Evolutionary conservation across 192 early-diverging fungal species (phyloP), one percentile per base, ranked within the genome.

Genomic region (Umbelopsis sp.): DNA sequence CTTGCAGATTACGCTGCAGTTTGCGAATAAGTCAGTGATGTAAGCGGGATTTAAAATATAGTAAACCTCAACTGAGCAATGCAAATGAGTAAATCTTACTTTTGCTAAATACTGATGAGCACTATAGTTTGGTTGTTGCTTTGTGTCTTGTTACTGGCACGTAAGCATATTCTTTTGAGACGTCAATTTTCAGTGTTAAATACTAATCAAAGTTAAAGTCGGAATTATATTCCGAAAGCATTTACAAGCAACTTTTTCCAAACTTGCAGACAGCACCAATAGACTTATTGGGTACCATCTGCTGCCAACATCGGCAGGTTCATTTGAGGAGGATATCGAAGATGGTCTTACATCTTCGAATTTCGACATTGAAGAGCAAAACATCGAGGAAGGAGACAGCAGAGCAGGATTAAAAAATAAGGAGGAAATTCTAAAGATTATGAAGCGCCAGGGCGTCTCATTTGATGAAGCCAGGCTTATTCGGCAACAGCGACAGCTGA

Each of bases 381-480:
- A 88, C 68, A 24, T 88, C 12, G 67, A 73, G 20, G 82, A 80
- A 29, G 80, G 85, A 59, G 84, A 83, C 69, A 77, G 49, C 14
- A 72, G 87, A 45, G 74, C 82, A 0, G 87, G 87, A n/a, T 59
- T 88, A 8, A 83, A 84, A 43, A 80, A 88, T 67, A 75, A 82
- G 20, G 78, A 82, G 11, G 87, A 88, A 52, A 83, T 88, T 41
- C 73, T 77, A 53, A 78, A 71, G 43, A 86, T 88, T 22, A 88
- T 88, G 85, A 80, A 83, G 65, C 76, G 74, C 66, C 78, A 85
- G 45, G 77, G 80, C 0, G 72, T 79, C 29, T 77, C 74, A 49
- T 88, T 88, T 85, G 87, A 88, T 72, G 82, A 88, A 72, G 87
- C 87, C 21, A 72, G 87, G 24, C 56, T 88, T 16, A 82, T 85